Percentiles rank a stretch among this genome's conserved stretches.
phyloP scores from a whole-genome alignment of 2,329 filamentous ascomycete genomes.

The Acarospora socialis region DNA sequence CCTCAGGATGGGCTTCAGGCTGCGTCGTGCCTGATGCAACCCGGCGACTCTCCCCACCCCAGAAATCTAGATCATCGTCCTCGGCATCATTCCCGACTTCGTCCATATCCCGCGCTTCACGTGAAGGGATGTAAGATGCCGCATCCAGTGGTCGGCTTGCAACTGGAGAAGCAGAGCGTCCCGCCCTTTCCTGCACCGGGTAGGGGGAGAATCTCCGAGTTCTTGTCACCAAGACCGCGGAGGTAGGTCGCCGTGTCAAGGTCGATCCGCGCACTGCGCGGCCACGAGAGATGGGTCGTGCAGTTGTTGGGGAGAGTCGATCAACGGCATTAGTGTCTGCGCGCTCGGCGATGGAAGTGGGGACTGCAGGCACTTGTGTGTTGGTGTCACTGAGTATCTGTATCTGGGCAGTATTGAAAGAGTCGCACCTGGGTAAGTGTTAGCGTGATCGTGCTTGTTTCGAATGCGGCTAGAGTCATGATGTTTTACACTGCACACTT shows the following conservation, averaged over 20 bases:
- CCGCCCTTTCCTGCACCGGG: background rate
- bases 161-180: background rate
- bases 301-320: too few species aligned
- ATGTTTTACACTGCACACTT: conserved; percentile 60
- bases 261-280: background rate
- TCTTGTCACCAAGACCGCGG: background rate
- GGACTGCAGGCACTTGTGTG: conserved; percentile 4
- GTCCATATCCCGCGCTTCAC: conserved; percentile 25
- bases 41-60: conserved; percentile 34
- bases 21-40: conserved; percentile 22
- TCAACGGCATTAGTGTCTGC: conserved; percentile 13
- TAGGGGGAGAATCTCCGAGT: background rate
- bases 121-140: conserved; percentile 17
- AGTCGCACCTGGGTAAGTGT: conserved; percentile 46
- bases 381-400: conserved; percentile 39
- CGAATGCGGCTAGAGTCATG: conserved; percentile 4
- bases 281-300: background rate
- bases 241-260: background rate
- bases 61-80: conserved; percentile 45
- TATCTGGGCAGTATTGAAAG: conserved; percentile 55
- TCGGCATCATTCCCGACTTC: too few species aligned
- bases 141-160: conserved; percentile 13
- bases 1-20: conserved; percentile 14
- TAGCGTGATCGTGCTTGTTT: too few species aligned
- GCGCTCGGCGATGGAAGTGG: conserved; percentile 19